A percentile compares a stretch with the other conserved stretches of the same genome.
Evolutionary conservation across 768 basidiomycete genomes (phyloP).

Genomic region (Aureoboletus auriporus): DNA sequence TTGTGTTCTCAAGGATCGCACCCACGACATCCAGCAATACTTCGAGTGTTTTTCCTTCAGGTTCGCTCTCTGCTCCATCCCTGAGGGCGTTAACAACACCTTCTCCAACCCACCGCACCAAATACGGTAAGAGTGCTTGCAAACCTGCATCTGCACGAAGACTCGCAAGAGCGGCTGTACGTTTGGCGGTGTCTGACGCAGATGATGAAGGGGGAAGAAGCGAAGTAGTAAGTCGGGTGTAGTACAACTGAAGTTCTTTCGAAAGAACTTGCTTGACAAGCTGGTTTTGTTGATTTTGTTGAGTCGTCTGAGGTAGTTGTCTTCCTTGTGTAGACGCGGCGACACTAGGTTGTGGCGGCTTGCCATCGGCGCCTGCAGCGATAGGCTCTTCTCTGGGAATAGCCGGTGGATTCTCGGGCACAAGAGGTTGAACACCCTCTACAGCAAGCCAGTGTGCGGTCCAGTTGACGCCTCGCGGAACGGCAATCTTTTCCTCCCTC

Average conservation of each 20-base stretch:
- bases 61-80: slow-evolving; percentile 48
- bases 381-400: slow-evolving; percentile 53
- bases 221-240: slow-evolving; percentile 82
- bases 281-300: slow-evolving; percentile 59
- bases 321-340: slow-evolving; percentile 20
- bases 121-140: slow-evolving; percentile 86
- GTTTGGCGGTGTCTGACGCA: slow-evolving; percentile 58
- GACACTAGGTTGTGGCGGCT: slow-evolving; percentile 27
- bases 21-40: slow-evolving; percentile 81
- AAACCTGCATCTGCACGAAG: slow-evolving; percentile 87
- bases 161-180: slow-evolving; percentile 87
- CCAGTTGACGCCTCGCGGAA: slow-evolving; percentile 82
- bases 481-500: slow-evolving; percentile 76
- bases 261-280: slow-evolving; percentile 92
- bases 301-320: slow-evolving; percentile 29
- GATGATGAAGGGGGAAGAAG: slow-evolving; percentile 58
- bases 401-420: slow-evolving; percentile 92
- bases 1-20: slow-evolving; percentile 80
- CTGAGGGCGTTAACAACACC: slow-evolving; percentile 66
- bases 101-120: slow-evolving; percentile 93
- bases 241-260: slow-evolving; percentile 91
- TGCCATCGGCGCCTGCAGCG: slow-evolving; percentile 23
- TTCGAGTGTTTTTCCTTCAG: slow-evolving; percentile 69
- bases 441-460: slow-evolving; percentile 98
- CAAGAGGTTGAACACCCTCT: slow-evolving; percentile 95